Conservation (phyloP, 306 rosid genomes). For the Glycine soja region DNA sequence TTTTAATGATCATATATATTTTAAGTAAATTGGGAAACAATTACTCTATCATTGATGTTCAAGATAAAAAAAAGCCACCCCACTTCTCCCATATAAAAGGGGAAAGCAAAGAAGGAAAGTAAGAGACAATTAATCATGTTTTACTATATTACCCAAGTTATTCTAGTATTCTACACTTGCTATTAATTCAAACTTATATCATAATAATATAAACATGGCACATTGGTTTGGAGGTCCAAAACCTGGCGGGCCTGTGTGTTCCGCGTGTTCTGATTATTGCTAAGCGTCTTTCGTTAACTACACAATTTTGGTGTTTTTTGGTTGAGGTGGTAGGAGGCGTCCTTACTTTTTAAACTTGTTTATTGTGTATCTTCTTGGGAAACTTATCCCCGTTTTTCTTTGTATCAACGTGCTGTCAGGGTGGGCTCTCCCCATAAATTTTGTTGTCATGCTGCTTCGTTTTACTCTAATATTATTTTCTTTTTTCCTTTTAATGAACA, state of each 20-base stretch:
- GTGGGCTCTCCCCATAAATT: constrained; percentile 40
- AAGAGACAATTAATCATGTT: constrained; percentile 7
- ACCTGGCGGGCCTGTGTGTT: constrained; percentile 25
- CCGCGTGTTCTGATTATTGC: neutral
- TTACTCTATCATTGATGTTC: neutral
- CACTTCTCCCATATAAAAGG: constrained; percentile 15
- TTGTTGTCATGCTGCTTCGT: constrained; percentile 28
- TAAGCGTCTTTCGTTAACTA: neutral
- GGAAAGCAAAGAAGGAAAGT: neutral
- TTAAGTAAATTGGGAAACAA: neutral
- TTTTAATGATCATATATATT: neutral
- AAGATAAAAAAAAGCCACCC: neutral
- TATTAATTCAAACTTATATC: neutral
- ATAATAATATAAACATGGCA: neutral
- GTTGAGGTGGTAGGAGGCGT: constrained; percentile 9
- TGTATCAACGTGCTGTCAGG: constrained; percentile 5
- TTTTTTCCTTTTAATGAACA: neutral
- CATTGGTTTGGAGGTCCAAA: constrained; percentile 28
- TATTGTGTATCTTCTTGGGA: constrained; percentile 17
- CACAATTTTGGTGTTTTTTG: neutral
- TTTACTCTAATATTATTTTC: neutral
- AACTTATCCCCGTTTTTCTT: constrained; percentile 19
- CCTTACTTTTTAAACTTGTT: constrained; percentile 20
- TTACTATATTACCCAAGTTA: too few species aligned
- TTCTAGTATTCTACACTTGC: too few species aligned